Evolutionary conservation across 2,329 filamentous ascomycete species (phyloP).

Genomic region (Fusarium tanahbumbuense): DNA sequence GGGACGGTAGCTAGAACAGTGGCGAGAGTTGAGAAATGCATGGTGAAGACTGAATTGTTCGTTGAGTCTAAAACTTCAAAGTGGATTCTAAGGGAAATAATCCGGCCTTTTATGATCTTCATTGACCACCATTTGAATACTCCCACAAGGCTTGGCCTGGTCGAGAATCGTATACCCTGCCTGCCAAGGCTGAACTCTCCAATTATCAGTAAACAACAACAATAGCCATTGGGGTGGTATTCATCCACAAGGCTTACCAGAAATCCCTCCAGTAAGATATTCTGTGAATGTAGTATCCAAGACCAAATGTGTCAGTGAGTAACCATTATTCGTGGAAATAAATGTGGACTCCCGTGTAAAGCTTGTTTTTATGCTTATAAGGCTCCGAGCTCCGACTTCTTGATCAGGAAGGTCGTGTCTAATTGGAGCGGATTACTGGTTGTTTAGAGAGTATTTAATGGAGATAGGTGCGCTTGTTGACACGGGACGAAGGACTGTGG

Average conservation of each 20-base stretch:
- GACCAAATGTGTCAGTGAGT: neutral
- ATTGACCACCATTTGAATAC: accelerated
- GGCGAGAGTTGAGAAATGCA: slow-evolving; percentile 25
- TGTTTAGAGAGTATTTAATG: neutral
- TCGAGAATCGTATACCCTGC: neutral
- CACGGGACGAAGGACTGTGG: neutral
- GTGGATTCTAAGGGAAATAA: neutral
- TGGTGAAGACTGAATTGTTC: neutral
- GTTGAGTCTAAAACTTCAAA: neutral
- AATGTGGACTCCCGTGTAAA: neutral
- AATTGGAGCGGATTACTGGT: no score
- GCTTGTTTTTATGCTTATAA: slow-evolving; percentile 26
- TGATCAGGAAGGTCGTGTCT: slow-evolving; percentile 1
- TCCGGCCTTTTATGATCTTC: slow-evolving; percentile 2
- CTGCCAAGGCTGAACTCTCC: neutral
- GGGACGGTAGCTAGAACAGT: slow-evolving; percentile 37
- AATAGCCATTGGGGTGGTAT: neutral
- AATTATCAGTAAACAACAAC: neutral
- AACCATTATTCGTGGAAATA: slow-evolving; percentile 7
- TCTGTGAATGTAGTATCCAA: neutral
- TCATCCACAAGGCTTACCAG: neutral
- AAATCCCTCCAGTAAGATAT: slow-evolving; percentile 11
- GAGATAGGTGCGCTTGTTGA: slow-evolving; percentile 19
- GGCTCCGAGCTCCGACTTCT: slow-evolving; percentile 16
- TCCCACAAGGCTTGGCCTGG: neutral